Evolutionary conservation across 371 early-diverging fungal species (phyloP).

Genomic region (Syncephalastrum racemosum): DNA sequence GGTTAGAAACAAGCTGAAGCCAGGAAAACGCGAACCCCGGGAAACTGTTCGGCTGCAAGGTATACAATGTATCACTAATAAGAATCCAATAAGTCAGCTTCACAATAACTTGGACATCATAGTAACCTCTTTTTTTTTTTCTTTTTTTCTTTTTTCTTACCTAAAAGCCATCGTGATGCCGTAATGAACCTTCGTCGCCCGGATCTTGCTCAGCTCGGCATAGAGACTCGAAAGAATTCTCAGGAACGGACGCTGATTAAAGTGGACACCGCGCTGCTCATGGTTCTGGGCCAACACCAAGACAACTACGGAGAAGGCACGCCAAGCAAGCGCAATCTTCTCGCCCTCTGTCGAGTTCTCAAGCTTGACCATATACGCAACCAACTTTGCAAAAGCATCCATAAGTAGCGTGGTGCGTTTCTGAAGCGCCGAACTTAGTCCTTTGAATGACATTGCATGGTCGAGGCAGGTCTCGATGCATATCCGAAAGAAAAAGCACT

Average conservation of each 20-base stretch:
- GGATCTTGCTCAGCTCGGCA: conserved; percentile 70
- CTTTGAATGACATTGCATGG: conserved; percentile 23
- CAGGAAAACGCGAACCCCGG: conserved; percentile 96
- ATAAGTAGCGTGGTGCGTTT: conserved; percentile 45
- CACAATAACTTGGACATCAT: conserved; percentile 32
- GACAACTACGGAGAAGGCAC: conserved; percentile 81
- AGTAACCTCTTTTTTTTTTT: conserved; percentile 27
- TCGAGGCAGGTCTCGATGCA: conserved; percentile 34
- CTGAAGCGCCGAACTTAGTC: conserved; percentile 18
- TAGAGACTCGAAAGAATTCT: conserved; percentile 83
- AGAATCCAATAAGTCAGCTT: not conserved
- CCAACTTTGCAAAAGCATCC: conserved; percentile 80
- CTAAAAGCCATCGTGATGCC: conserved; percentile 31
- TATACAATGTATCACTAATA: conserved; percentile 77
- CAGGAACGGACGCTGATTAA: conserved; percentile 91
- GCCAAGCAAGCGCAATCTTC: conserved; percentile 64
- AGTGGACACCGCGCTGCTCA: conserved; percentile 68
- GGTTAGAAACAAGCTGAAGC: conserved; percentile 91
- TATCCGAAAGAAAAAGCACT: conserved; percentile 40
- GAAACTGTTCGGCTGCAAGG: conserved; percentile 80
- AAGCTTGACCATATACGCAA: conserved; percentile 65
- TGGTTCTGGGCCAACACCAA: conserved; percentile 84
- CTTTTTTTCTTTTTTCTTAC: too few relatives aligned
- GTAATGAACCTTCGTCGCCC: conserved; percentile 21
- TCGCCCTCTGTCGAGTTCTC: conserved; percentile 45